These are phyloP conservation scores for Biscutella auriculata DNA, from an alignment of 441 rosid species.

Conservation along the genomic window DNA sequence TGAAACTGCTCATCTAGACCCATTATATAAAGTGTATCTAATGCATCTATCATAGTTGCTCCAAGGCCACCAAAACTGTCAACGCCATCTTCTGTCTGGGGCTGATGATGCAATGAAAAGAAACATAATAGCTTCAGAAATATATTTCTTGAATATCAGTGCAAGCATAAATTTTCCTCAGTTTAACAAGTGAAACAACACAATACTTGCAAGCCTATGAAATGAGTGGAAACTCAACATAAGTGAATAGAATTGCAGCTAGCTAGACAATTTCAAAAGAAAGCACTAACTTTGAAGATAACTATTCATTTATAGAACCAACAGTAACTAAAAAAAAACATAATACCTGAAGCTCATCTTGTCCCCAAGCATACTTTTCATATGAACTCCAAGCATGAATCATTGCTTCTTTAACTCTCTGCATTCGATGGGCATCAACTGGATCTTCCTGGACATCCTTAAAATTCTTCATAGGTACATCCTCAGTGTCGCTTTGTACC, in stretches of 20 bases:
- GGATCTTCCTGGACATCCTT: constrained; percentile 39
- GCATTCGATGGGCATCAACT: constrained; percentile 48
- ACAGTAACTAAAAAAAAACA: neutral
- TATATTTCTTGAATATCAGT: neutral
- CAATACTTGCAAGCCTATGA: neutral
- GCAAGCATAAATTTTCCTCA: neutral
- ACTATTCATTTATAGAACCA: neutral
- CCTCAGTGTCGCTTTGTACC: constrained; percentile 6
- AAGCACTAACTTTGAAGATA: neutral
- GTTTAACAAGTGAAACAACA: neutral
- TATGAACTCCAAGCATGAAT: constrained; percentile 91
- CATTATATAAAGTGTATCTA: constrained; percentile 91
- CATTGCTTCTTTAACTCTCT: constrained; percentile 94
- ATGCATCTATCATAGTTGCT: constrained; percentile 82
- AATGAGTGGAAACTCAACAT: neutral
- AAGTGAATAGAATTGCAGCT: neutral
- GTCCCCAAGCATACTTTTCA: constrained; percentile 95
- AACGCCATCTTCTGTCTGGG: constrained; percentile 72
- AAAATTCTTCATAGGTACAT: constrained; percentile 8
- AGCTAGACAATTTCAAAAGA: neutral
- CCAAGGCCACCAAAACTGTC: constrained; percentile 97
- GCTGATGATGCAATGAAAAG: constrained; percentile 31
- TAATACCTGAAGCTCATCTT: constrained; percentile 87
- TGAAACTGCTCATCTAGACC: constrained; percentile 84
- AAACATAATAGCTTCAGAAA: neutral